phyloP scores from a whole-genome alignment of 495 filamentous ascomycete species.

The Penicillium subrubescens region DNA sequence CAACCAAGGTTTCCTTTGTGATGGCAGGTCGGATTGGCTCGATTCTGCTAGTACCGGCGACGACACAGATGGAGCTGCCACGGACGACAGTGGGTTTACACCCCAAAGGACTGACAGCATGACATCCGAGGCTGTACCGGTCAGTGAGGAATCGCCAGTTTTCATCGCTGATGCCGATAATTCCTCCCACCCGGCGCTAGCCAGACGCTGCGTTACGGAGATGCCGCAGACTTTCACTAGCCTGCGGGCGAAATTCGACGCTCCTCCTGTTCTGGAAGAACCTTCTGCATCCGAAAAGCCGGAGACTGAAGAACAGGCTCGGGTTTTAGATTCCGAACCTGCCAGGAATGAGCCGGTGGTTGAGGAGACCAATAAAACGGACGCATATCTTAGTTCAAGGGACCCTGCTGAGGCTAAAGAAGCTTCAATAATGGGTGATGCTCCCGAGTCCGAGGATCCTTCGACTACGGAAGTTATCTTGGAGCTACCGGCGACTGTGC shows the following conservation, averaged over 20 bases:
- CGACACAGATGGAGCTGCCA: constrained; percentile 43
- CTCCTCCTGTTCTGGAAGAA: constrained; percentile 32
- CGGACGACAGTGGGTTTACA: constrained; percentile 40
- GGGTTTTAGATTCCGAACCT: not conserved
- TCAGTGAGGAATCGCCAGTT: constrained; percentile 26
- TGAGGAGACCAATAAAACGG: not conserved
- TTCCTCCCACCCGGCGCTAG: constrained; percentile 22
- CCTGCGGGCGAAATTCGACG: constrained; percentile 47
- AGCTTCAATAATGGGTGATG: not conserved
- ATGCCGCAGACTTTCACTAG: constrained; percentile 49
- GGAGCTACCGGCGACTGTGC: not conserved
- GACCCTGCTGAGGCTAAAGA: not conserved
- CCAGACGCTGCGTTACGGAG: constrained; percentile 35
- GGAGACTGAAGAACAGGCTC: not conserved
- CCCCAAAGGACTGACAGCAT: constrained; percentile 31
- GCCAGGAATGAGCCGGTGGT: not conserved
- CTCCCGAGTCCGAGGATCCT: no score
- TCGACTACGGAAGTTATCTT: not conserved
- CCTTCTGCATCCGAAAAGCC: constrained; percentile 12
- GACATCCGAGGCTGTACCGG: constrained; percentile 29
- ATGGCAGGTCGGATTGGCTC: constrained; percentile 21
- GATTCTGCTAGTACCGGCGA: constrained; percentile 38
- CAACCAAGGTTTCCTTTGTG: constrained; percentile 9
- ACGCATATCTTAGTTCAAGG: not conserved
- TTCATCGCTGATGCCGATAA: constrained; percentile 15